These are phyloP conservation scores for Aspergillus taichungensis DNA, from an alignment of 495 filamentous ascomycete species.

Conservation along the genomic window DNA sequence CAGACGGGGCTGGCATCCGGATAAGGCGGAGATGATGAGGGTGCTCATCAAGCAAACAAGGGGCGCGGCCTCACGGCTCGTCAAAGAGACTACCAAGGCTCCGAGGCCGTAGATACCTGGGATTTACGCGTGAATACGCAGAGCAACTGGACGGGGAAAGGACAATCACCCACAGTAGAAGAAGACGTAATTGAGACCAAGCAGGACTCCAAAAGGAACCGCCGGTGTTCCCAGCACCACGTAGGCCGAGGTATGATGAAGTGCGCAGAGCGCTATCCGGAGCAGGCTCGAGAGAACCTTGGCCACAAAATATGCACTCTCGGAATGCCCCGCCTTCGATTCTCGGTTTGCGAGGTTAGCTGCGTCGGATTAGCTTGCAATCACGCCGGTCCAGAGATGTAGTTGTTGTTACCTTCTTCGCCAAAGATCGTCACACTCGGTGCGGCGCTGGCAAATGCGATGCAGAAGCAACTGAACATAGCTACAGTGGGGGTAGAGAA, in stretches of 20 bases:
- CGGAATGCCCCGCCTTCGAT: slow-evolving; percentile 43
- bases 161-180: slow-evolving; percentile 31
- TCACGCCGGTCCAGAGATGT: slow-evolving; percentile 43
- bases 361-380: slow-evolving; percentile 41
- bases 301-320: slow-evolving; percentile 47
- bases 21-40: slow-evolving; percentile 40
- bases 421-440: neutral
- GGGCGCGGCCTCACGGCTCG: slow-evolving; percentile 38
- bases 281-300: slow-evolving; percentile 42
- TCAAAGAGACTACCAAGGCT: slow-evolving; percentile 39
- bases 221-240: slow-evolving; percentile 41
- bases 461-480: slow-evolving; percentile 37
- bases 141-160: no score
- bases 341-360: slow-evolving; percentile 36
- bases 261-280: slow-evolving; percentile 39
- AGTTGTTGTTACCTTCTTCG: slow-evolving; percentile 5
- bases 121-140: no score
- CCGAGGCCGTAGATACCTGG: slow-evolving; percentile 46
- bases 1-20: slow-evolving; percentile 42
- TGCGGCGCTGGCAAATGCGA: slow-evolving; percentile 39
- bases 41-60: slow-evolving; percentile 38
- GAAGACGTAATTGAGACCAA: slow-evolving; percentile 42
- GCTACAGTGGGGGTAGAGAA: slow-evolving; percentile 28
- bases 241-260: slow-evolving; percentile 48
- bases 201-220: slow-evolving; percentile 35